Evolutionary conservation across 2,329 filamentous ascomycete genomes (phyloP).

Genomic region (Exophiala sp.): DNA sequence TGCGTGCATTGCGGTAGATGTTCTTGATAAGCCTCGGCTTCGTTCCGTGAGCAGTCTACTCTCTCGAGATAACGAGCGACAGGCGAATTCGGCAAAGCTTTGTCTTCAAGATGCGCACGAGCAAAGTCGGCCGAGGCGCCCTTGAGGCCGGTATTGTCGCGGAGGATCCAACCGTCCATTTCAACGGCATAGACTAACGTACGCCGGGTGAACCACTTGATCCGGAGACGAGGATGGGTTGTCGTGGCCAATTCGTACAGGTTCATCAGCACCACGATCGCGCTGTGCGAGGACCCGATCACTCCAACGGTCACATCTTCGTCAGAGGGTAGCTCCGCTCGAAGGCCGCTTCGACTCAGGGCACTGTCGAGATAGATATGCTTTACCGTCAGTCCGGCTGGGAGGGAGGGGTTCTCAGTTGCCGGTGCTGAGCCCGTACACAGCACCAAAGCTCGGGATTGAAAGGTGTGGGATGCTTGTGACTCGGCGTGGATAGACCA

Average conservation of each 20-base stretch:
- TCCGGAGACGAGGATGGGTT: constrained; percentile 48
- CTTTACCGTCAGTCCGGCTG: constrained; percentile 28
- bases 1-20: constrained; percentile 49
- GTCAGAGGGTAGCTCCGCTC: constrained; percentile 36
- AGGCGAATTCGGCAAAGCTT: constrained; percentile 41
- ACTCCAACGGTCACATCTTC: constrained; percentile 47
- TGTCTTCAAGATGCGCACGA: constrained; percentile 52
- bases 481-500: constrained; percentile 23
- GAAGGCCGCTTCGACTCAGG: constrained; percentile 49
- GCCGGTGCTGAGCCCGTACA: constrained; percentile 55
- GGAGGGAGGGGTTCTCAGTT: constrained; percentile 40
- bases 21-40: constrained; percentile 44
- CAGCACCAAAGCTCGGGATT: constrained; percentile 47
- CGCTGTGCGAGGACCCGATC: constrained; percentile 58
- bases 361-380: constrained; percentile 51
- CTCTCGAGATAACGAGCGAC: constrained; percentile 46
- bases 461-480: constrained; percentile 32
- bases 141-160: constrained; percentile 62
- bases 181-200: constrained; percentile 53
- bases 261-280: constrained; percentile 58
- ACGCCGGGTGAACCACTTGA: constrained; percentile 60
- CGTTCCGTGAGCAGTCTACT: constrained; percentile 40
- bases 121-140: constrained; percentile 57
- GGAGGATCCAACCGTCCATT: constrained; percentile 58
- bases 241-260: constrained; percentile 49